Percentiles rank a stretch among this genome's conserved stretches.
Conservation (phyloP, 805 yeast species). For the Hanseniaspora taiwanica region DNA sequence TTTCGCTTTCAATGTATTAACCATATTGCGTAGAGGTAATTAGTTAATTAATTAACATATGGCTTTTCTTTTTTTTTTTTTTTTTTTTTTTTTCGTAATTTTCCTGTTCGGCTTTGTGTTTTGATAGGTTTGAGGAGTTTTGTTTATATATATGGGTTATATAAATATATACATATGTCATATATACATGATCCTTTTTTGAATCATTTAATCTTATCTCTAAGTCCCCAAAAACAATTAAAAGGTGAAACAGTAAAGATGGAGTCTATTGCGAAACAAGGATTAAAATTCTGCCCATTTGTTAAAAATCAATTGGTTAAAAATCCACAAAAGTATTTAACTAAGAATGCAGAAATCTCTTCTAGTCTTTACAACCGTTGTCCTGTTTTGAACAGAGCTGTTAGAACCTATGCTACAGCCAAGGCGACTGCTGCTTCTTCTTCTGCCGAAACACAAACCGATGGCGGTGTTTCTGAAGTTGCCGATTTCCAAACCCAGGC, state of each 20-base stretch:
- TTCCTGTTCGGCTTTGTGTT: too few relatives aligned
- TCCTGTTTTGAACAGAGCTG: constrained; percentile 85
- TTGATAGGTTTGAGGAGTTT: too few relatives aligned
- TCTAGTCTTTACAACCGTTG: constrained; percentile 52
- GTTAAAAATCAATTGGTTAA: constrained; percentile 37
- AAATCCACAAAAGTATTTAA: constrained; percentile 46
- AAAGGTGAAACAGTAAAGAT: constrained; percentile 24
- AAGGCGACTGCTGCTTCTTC: constrained; percentile 21
- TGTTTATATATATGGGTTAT: too few relatives aligned
- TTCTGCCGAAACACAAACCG: constrained; percentile 21
- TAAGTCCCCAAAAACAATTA: too few relatives aligned
- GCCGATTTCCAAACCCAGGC: constrained; percentile 33
- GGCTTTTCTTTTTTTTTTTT: too few relatives aligned
- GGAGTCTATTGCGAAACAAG: constrained; percentile 71
- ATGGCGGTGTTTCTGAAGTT: constrained; percentile 11
- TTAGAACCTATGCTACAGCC: constrained; percentile 29
- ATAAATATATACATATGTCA: too few relatives aligned
- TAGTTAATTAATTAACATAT: too few relatives aligned
- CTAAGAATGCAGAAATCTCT: constrained; percentile 29
- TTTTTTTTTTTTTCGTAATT: too few relatives aligned
- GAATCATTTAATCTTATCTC: too few relatives aligned
- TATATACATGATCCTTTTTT: too few relatives aligned
- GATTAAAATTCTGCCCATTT: constrained; percentile 76
- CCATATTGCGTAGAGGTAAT: too few relatives aligned
- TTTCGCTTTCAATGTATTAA: too few relatives aligned